Base-by-base conservation (phyloP, 805 yeast species). In the Schwanniomyces vanrijiae region DNA sequence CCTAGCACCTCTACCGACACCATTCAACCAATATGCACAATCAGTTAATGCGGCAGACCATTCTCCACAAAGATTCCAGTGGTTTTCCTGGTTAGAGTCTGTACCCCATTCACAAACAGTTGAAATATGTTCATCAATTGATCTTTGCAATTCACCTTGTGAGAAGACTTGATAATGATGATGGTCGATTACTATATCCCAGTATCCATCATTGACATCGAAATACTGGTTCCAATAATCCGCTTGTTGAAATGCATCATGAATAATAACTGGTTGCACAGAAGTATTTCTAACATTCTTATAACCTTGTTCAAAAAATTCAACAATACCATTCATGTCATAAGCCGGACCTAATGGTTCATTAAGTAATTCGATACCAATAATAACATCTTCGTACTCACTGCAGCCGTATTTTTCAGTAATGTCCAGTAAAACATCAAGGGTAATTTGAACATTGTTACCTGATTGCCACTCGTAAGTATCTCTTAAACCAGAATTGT, bases 31-130 rank as follows among this genome's bases (percentile, higher is more conserved):
- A 48, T 76, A 76, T 5, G 94, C 81, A 73, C 97, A 91, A 69
- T 91, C 97, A 3, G 96, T 90, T 54, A 91, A 76, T 0, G 97
- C 97, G 10, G 90, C 96, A 20, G 88, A 75, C 88, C 92, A 91
- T 71, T 90, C 97, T 51, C 97, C 97, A 40, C 82, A 78, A 26
- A 90, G 75, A 45, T 79, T 78, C 88, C 92, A 87, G 65, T 86
- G 89, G 56, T 73, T 66, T 63, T 87, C 90, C 13, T 69, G 59
- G 28, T 66, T 53, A 20, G 61, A 58, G 11, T 53, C 53, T 13
- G 56, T 39, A 14, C 75, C 75, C 56, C 59, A 65, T 33, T 54
- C 41, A 52, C 71, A 64, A 26, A 69, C 73, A 41, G 53, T 49
- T 46, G 51, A 54, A 43, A 92, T 57, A 58, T 86, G 94, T 40